Evolutionary conservation across 2,329 filamentous ascomycete genomes (phyloP), one percentile per base, ranked within the genome.

Genomic region (Trichoderma sp.): DNA sequence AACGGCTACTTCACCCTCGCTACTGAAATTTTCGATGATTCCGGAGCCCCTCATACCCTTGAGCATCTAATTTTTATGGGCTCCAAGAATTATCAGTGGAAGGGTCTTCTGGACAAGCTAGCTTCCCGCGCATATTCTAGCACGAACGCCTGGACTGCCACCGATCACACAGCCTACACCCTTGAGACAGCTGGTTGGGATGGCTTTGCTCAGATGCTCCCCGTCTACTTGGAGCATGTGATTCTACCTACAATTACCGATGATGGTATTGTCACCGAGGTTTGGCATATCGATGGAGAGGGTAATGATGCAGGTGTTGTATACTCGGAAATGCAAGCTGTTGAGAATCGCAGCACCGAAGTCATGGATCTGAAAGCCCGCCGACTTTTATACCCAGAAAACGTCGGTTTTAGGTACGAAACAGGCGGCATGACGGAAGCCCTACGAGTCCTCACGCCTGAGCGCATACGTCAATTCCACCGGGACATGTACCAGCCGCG

Each of bases 391-490:
- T 99, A 98, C 77, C 95, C 95, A 0, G 90, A 96, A 80, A 92
- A 93, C 61, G 90, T 97, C 70, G 96, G 96, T 3, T 99, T 98
- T 79, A 91, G 95, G 72, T 98, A 98, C 76, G 96, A 99, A 82
- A 99, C 96, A n/a, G 96, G 96, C 14, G 96, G 96, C 15, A 94
- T 98, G 91, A 97, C 97, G 84, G 93, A 97, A 77, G 92, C 94
- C 39, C 86, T 99, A 64, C 91, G 96, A 56, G 90, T 94, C 3
- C 84, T 99, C 61, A 96, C 94, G 0, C 90, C 94, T 2, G 92
- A 98, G 67, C 91, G 94, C 51, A 99, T 99, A 75, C 91, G 96
- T n/a, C 90, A 91, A 72, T 99, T 98, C 78, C 96, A 99, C 81
- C 91, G 91, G 74, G 93, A 95, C 74, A 98, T 99, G 95, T 99